Base-by-base conservation (phyloP, 1,284 basidiomycete genomes). In the Coniophora puteana region DNA sequence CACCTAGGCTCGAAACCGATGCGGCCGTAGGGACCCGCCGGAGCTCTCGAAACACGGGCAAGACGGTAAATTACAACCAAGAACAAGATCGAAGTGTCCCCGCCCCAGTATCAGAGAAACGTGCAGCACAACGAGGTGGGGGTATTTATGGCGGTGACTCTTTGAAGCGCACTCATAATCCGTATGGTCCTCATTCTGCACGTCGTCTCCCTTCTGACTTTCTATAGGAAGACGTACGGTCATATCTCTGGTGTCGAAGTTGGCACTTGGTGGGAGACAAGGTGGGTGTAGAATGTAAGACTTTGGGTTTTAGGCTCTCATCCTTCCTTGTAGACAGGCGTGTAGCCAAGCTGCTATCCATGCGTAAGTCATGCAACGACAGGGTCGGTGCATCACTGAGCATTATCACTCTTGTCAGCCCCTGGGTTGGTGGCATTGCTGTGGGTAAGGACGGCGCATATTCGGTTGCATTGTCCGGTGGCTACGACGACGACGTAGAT, bases 401-500 rank as follows among this genome's bases (percentile, higher is more conserved):
- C 18, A 14, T 25, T 17, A 5, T 18, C 21, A 10, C 43, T 25
- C 43, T 39, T 24, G 36, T 18, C 51, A 79, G 85, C 1, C 89
- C 89, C 0, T 81, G 76, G 70, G 89, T 92, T 2, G 83, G 74
- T 20, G 89, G 89, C 0, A 92, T 93, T 26, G 66, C 82, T 8
- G 73, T 75, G 4, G 78, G 80, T 4, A 62, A 65, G 1, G 46
- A 79, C 2, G 89, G 90, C 2, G 87, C 87, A 6, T 87, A 83
- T 53, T 87, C 83, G 36, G 73, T 93, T 8, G 88, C 83, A 3
- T 71, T 93, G 6, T 89, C 84, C 33, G 89, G 89, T 12, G 87
- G 87, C 2, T 93, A 92, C 50, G 84, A 88, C 28, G 89, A 92
- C 44, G 89, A 92, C 50, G 74, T 91, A 16, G 89, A 92, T 49